A percentile compares a stretch with the other conserved stretches of the same genome.
These are phyloP conservation scores for Venturia asperata DNA, from an alignment of 2,329 filamentous ascomycete genomes.

Conservation along the genomic window DNA sequence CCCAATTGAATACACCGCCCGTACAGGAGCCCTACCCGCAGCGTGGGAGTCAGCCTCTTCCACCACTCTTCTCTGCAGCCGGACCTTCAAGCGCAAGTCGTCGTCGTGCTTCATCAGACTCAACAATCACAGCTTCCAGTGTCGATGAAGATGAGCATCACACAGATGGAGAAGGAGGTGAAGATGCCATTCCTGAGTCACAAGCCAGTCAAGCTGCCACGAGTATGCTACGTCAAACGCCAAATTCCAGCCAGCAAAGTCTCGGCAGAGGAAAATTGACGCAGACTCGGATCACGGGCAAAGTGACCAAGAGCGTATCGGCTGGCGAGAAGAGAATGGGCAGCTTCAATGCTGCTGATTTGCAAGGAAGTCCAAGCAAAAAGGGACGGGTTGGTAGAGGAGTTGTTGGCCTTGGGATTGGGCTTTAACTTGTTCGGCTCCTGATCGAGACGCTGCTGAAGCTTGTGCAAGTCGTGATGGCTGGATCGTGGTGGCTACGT, in stretches of 20 bases:
- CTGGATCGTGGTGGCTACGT: not conserved
- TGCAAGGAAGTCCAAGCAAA: constrained; percentile 38
- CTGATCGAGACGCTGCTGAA: not conserved
- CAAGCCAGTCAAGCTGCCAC: constrained; percentile 73
- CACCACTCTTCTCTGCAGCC: constrained; percentile 23
- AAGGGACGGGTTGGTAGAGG: constrained; percentile 41
- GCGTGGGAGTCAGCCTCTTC: constrained; percentile 7
- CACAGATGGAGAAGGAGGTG: constrained; percentile 55
- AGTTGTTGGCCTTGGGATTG: constrained; percentile 51
- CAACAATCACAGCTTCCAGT: constrained; percentile 37
- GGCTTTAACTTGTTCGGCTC: constrained; percentile 23
- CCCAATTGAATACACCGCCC: constrained; percentile 38
- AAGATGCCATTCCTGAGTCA: constrained; percentile 60
- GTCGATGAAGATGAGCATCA: constrained; percentile 41
- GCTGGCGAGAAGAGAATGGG: constrained; percentile 22
- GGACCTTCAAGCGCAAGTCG: constrained; percentile 26
- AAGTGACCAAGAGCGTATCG: constrained; percentile 11
- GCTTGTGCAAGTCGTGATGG: not conserved
- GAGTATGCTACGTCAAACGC: constrained; percentile 60
- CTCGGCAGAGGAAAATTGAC: constrained; percentile 5
- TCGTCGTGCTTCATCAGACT: constrained; percentile 64
- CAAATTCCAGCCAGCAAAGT: constrained; percentile 23
- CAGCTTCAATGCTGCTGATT: constrained; percentile 27
- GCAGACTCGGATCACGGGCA: constrained; percentile 16
- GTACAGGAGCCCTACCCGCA: constrained; percentile 16